Evolutionary conservation across 331 rosid species (phyloP).

Genomic region (Acacia pycnantha): DNA sequence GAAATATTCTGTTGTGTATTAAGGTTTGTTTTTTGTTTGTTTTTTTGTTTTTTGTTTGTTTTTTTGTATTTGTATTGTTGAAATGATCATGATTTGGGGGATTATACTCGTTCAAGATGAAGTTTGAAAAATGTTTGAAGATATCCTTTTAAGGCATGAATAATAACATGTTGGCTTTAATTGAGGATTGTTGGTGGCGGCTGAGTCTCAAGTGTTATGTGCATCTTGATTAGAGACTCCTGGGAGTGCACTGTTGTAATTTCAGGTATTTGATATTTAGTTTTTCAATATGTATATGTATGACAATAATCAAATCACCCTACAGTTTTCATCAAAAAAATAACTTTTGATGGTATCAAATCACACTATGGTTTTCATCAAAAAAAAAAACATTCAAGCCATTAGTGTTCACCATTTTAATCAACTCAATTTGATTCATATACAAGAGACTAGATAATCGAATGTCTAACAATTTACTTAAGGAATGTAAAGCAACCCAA

Average conservation of each 20-base stretch:
- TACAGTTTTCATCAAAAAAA: too few relatives aligned
- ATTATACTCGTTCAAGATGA: conserved; percentile 21
- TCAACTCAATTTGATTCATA: not conserved
- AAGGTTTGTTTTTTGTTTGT: too few relatives aligned
- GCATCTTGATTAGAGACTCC: not conserved
- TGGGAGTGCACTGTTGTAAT: not conserved
- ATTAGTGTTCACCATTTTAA: not conserved
- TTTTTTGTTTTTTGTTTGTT: too few relatives aligned
- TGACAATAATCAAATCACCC: too few relatives aligned
- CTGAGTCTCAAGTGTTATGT: not conserved
- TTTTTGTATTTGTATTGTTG: too few relatives aligned
- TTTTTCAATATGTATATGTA: not conserved
- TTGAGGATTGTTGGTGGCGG: not conserved
- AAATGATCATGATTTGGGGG: not conserved
- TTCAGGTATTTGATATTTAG: not conserved
- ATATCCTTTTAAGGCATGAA: not conserved
- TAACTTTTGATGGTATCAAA: too few relatives aligned
- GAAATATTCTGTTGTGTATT: conserved; percentile 8
- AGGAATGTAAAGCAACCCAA: too few relatives aligned
- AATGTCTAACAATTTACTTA: not conserved
- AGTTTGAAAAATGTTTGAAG: conserved; percentile 4
- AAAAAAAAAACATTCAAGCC: not conserved
- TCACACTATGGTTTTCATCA: too few relatives aligned
- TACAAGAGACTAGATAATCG: not conserved
- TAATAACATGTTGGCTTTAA: not conserved